phyloP scores from a whole-genome alignment of 106 monocot genomes.

The Platanthera guangdongensis region DNA sequence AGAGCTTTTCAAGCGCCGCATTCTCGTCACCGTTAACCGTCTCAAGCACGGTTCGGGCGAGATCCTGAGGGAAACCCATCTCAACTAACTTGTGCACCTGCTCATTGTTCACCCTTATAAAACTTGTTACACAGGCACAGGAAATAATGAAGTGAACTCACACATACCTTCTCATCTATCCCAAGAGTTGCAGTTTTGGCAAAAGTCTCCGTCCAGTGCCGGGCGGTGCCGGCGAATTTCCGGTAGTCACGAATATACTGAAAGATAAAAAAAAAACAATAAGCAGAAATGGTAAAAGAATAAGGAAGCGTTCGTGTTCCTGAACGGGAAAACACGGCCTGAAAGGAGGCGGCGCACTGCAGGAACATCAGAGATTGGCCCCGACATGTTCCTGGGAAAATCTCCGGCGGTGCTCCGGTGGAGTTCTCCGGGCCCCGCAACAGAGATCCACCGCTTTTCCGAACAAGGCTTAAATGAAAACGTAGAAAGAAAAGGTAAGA shows the following conservation, averaged over 20 bases:
- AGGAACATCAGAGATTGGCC: too few species aligned
- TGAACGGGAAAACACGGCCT: too few species aligned
- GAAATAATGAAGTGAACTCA: too few species aligned
- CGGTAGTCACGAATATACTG: conserved; percentile 80
- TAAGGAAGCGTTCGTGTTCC: too few species aligned
- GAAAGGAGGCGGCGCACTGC: too few species aligned
- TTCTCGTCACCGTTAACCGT: conserved; percentile 90
- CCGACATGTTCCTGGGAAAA: too few species aligned
- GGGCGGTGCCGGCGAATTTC: conserved; percentile 75
- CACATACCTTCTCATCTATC: conserved; percentile 78
- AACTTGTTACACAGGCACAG: neutral
- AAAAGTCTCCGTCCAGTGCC: conserved; percentile 93
- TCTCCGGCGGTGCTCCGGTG: too few species aligned
- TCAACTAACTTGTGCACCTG: conserved; percentile 90
- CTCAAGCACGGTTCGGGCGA: conserved; percentile 61
- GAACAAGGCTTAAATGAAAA: neutral
- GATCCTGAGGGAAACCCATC: conserved; percentile 84
- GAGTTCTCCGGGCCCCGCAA: too few species aligned
- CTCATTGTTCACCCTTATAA: neutral
- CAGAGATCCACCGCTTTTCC: too few species aligned
- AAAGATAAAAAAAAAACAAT: neutral
- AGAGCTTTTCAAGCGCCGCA: conserved; percentile 85
- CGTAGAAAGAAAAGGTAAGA: neutral
- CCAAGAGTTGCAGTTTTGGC: conserved; percentile 67
- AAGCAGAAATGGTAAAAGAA: neutral